Conservation (phyloP, 305 asterid genomes). For the Solanum chacoense region DNA sequence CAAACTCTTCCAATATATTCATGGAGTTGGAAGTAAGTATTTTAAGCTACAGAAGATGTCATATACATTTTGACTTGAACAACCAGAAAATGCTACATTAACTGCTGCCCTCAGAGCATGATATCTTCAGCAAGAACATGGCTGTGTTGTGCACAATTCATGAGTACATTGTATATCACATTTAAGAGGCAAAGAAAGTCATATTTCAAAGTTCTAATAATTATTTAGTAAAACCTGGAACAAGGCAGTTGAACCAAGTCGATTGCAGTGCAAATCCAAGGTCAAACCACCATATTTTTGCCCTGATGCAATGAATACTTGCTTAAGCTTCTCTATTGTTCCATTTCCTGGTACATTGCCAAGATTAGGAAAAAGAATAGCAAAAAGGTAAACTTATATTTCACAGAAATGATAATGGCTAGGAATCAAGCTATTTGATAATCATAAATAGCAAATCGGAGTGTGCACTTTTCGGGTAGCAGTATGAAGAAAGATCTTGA, state of each 20-base stretch:
- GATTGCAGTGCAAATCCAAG: conserved; percentile 78
- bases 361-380: neutral
- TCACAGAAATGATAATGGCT: neutral
- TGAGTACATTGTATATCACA: neutral
- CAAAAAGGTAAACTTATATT: neutral
- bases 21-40: neutral
- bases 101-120: neutral
- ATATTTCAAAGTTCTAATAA: neutral
- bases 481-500: neutral
- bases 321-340: conserved; percentile 67
- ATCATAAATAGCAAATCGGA: neutral
- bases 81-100: neutral
- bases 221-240: conserved; percentile 45
- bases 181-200: neutral
- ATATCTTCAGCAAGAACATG: neutral
- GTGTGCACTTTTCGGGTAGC: neutral
- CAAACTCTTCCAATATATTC: neutral
- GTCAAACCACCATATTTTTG: conserved; percentile 74
- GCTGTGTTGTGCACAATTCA: neutral
- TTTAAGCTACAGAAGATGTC: neutral
- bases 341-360: conserved; percentile 56
- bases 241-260: conserved; percentile 77
- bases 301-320: conserved; percentile 59
- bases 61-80: neutral
- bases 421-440: neutral